These are phyloP conservation scores for Euphorbia pulcherrima DNA, from an alignment of 345 rosid species.

Conservation along the genomic window DNA sequence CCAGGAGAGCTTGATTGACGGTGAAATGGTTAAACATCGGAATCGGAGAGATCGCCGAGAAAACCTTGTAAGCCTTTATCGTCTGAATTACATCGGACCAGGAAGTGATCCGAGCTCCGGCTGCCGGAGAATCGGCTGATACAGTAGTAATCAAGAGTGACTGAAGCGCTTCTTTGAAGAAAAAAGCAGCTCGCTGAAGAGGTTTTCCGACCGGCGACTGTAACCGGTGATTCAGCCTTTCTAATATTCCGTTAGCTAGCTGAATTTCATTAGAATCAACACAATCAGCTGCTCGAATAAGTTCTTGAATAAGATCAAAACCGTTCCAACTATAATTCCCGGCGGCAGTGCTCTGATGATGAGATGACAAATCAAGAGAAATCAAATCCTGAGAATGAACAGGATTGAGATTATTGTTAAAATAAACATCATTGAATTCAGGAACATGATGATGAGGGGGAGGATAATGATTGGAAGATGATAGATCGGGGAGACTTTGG, in stretches of 20 bases:
- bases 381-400: conserved; percentile 20
- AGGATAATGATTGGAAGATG: conserved; percentile 16
- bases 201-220: conserved; percentile 67
- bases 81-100: conserved; percentile 74
- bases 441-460: conserved; percentile 22
- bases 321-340: conserved; percentile 11
- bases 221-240: conserved; percentile 67
- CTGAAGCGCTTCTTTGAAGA: conserved; percentile 80
- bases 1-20: conserved; percentile 79
- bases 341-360: conserved; percentile 6
- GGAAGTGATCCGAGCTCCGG: conserved; percentile 36
- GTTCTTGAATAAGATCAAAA: conserved; percentile 66
- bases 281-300: conserved; percentile 72
- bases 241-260: conserved; percentile 67
- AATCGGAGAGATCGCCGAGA: conserved; percentile 70
- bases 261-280: conserved; percentile 74
- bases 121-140: conserved; percentile 38
- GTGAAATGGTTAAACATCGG: conserved; percentile 91
- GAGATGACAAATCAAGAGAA: conserved; percentile 27
- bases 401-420: conserved; percentile 8
- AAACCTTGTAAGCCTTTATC: conserved; percentile 64
- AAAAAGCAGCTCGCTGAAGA: conserved; percentile 76
- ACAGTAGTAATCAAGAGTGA: conserved; percentile 33
- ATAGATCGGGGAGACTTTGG: conserved; percentile 25
- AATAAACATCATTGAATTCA: conserved; percentile 49